Conservation (phyloP, 1,284 basidiomycete genomes). For the Anthracocystis panici-leucophaei region DNA sequence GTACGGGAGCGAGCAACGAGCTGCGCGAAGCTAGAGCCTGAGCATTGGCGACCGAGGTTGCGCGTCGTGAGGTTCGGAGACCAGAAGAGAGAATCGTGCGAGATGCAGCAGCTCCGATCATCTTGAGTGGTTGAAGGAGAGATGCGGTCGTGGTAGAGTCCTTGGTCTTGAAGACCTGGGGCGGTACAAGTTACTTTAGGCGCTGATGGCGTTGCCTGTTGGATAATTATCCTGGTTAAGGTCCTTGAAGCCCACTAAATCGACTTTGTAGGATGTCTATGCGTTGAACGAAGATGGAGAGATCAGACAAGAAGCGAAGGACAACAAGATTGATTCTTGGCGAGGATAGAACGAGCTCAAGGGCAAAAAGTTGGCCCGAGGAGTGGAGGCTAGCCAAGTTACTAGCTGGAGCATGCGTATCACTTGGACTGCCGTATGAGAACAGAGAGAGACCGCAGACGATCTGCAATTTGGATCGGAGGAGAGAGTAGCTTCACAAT, state of each 20-base stretch:
- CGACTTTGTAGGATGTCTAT: conserved; percentile 17
- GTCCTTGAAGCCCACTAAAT: conserved; percentile 18
- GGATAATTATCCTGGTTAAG: background rate
- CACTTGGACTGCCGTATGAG: background rate
- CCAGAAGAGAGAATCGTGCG: conserved; percentile 26
- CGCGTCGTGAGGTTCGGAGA: conserved; percentile 18
- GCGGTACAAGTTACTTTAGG: no score
- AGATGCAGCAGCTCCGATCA: conserved; percentile 40
- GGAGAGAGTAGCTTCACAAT: background rate
- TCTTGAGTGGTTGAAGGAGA: conserved; percentile 8
- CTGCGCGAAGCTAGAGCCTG: conserved; percentile 18
- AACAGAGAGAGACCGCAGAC: background rate
- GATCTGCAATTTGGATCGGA: conserved; percentile 4
- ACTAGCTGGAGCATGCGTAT: background rate
- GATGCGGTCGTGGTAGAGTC: background rate
- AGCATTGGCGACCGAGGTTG: conserved; percentile 11
- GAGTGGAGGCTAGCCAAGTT: conserved; percentile 9
- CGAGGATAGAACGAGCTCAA: background rate
- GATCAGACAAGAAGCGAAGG: background rate
- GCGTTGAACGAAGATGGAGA: background rate
- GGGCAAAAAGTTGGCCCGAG: conserved; percentile 6
- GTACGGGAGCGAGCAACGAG: conserved; percentile 21
- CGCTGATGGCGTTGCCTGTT: background rate
- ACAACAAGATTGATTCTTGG: background rate
- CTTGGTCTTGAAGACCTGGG: background rate